Conservation (phyloP, 495 filamentous ascomycete genomes). For the Thozetella sp. region DNA sequence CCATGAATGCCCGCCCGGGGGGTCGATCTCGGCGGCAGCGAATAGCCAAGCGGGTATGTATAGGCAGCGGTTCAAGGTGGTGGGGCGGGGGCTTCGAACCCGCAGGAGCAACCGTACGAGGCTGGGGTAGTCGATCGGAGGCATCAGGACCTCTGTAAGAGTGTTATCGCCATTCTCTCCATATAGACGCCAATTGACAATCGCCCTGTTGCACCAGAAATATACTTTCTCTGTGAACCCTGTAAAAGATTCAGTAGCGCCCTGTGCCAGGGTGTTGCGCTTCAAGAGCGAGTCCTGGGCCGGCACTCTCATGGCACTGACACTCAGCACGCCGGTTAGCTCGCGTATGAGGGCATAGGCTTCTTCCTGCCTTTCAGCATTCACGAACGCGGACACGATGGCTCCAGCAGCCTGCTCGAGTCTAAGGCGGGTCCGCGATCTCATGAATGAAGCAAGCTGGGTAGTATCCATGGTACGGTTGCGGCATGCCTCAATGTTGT, state of each 20-base stretch:
- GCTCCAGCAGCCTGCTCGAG: background rate
- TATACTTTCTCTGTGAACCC: background rate
- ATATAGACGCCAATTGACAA: background rate
- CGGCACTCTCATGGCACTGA: background rate
- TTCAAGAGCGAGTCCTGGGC: background rate
- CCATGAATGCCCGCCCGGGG: background rate
- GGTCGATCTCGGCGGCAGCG: background rate
- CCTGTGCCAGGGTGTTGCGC: background rate
- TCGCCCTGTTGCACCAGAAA: background rate
- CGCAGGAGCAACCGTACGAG: background rate
- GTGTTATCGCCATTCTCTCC: background rate
- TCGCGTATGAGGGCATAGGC: background rate
- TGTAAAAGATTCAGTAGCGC: background rate
- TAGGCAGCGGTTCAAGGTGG: background rate
- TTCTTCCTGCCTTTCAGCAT: background rate
- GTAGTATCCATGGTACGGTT: background rate
- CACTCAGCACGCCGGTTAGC: background rate
- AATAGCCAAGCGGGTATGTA: background rate
- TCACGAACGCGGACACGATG: background rate
- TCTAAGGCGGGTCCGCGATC: background rate
- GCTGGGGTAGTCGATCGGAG: background rate
- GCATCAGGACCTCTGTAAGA: background rate
- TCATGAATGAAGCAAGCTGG: background rate
- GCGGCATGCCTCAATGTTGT: background rate
- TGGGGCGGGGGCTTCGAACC: background rate